Evolutionary conservation across 495 filamentous ascomycete species (phyloP), one percentile per base, ranked within the genome.

Genomic region (Aspergillus sclerotiicarbonarius): DNA sequence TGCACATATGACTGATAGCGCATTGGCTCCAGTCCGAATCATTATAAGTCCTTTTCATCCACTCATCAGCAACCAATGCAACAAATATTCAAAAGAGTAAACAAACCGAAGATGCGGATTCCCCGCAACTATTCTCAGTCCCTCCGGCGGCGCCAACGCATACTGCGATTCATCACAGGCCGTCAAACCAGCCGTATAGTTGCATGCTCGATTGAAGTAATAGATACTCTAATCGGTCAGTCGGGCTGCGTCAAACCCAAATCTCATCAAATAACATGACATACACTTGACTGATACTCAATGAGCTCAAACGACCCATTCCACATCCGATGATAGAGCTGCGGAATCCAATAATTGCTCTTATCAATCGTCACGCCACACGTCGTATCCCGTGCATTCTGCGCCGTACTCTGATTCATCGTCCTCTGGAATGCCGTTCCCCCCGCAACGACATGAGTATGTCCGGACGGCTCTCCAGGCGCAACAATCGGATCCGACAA

Each of bases 271-370:
- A 53, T 30, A n/a, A n/a, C 9, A 20, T 8, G 3, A 53, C 56
- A 33, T 62, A 61, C 62, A 44, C 31, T 65, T 13, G 25, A 47
- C 20, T 58, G 46, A 54, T 59, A 52, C 52, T 67, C 56, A 33
- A 64, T 35, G 21, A 64, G 16, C 59, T 65, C 60, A 43, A 93
- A 87, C 31, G 73, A 74, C 8, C 83, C 83, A 60, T 86, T 85
- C 61, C 78, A 70, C 33, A 77, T 76, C 21, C 78, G 73, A 72
- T 84, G 89, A 71, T 84, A 91, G n/a, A 92, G 75, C 46, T 72
- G 73, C 3, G 89, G 89, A 56, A 86, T 80, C 90, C 90, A 93
- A 72, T 93, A 92, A 71, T 85, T 86, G 63, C 84, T 88, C 62
- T 84, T 74, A 70, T 93, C 90, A 54, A 81, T 78, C 63, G 78